Percentiles rank a stretch among this genome's conserved stretches.
These are phyloP conservation scores for Epichloe hybrida DNA, from an alignment of 2,329 filamentous ascomycete species.

Conservation along the genomic window DNA sequence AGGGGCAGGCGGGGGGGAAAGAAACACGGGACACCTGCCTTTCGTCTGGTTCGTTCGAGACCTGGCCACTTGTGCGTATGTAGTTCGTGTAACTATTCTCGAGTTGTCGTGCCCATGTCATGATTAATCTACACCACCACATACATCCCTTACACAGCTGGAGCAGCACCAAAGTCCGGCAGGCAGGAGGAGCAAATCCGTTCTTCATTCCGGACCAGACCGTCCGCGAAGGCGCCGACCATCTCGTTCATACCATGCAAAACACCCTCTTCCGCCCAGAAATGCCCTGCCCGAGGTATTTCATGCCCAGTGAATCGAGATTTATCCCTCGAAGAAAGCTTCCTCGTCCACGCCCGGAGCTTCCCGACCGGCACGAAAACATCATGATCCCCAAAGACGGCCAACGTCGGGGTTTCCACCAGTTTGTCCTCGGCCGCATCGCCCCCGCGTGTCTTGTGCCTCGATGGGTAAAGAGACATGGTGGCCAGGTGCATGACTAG, in stretches of 20 bases:
- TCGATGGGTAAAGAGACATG: slow-evolving; percentile 35
- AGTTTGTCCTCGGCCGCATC: slow-evolving; percentile 39
- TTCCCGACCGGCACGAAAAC: slow-evolving; percentile 54
- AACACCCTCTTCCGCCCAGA: slow-evolving; percentile 45
- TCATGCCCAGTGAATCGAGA: slow-evolving; percentile 36
- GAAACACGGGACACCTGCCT: no score
- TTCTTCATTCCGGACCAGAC: slow-evolving; percentile 1
- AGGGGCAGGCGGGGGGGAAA: no score
- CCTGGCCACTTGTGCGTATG: no score
- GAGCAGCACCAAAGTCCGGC: no score
- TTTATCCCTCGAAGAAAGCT: slow-evolving; percentile 28
- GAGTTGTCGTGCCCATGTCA: no score
- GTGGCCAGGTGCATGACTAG: slow-evolving; percentile 48
- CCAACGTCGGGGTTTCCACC: slow-evolving; percentile 46
- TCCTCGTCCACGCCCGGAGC: slow-evolving; percentile 51
- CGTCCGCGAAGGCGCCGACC: slow-evolving; percentile 15
- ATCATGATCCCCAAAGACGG: slow-evolving; percentile 64
- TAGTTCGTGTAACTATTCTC: no score
- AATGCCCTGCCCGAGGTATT: slow-evolving; percentile 43
- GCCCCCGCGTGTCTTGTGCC: slow-evolving; percentile 13
- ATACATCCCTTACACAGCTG: no score
- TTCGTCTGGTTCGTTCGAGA: no score
- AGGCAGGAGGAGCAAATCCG: no score
- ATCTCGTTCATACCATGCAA: slow-evolving; percentile 17
- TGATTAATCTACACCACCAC: no score